These are phyloP conservation scores for Salix brachista DNA, from an alignment of 345 rosid species.

Conservation along the genomic window DNA sequence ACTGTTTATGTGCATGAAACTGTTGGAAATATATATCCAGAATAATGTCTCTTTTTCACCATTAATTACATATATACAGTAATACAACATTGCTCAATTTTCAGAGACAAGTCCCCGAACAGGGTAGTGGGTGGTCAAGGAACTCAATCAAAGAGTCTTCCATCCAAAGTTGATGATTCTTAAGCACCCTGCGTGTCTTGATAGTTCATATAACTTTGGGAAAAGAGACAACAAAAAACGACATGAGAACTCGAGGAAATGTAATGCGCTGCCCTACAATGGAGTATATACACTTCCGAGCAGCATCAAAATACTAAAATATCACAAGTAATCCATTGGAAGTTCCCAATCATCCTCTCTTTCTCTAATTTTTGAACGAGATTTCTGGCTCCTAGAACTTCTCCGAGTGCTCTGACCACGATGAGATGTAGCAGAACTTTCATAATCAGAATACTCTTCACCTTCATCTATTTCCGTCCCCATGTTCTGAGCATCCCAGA, in stretches of 20 bases:
- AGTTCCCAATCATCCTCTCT: slow-evolving; percentile 53
- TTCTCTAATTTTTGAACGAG: slow-evolving; percentile 27
- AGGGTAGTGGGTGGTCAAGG: neutral
- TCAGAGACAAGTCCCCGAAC: neutral
- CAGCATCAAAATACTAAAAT: neutral
- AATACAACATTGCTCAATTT: neutral
- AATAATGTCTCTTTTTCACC: neutral
- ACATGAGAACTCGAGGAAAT: neutral
- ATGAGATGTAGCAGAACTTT: slow-evolving; percentile 29
- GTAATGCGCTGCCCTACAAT: neutral
- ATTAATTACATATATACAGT: neutral
- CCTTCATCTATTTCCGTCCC: slow-evolving; percentile 34
- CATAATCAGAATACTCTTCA: slow-evolving; percentile 40
- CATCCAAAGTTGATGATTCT: no score
- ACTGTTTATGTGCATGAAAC: no score
- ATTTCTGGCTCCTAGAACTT: slow-evolving; percentile 21
- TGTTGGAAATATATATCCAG: no score
- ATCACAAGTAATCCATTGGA: slow-evolving; percentile 57
- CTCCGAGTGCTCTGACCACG: slow-evolving; percentile 20
- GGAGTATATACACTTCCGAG: neutral
- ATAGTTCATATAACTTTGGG: neutral
- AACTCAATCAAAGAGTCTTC: no score
- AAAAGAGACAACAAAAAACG: neutral
- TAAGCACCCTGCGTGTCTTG: no score
- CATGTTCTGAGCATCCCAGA: slow-evolving; percentile 51